Percentiles rank a stretch among this genome's conserved stretches.
These are phyloP conservation scores for Pleoardoris graminearum DNA, from an alignment of 2,329 filamentous ascomycete genomes.

Conservation along the genomic window DNA sequence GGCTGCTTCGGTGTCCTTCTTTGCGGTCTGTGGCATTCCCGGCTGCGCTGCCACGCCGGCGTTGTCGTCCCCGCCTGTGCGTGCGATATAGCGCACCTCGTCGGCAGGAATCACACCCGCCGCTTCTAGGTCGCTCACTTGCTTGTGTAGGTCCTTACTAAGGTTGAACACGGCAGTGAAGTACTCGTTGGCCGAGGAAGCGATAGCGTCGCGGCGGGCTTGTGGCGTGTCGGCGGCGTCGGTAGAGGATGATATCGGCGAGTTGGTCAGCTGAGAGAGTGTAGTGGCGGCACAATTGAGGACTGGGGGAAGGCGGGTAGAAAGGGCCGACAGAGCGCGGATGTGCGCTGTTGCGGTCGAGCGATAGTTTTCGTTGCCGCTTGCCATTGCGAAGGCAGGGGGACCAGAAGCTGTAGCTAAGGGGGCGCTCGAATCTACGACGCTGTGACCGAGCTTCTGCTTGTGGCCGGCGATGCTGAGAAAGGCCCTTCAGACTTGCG, in stretches of 20 bases:
- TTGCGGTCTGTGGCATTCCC: constrained; percentile 10
- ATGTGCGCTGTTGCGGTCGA: constrained; percentile 39
- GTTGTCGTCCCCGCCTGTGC: constrained; percentile 2
- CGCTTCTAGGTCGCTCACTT: constrained; percentile 37
- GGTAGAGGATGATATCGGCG: constrained; percentile 56
- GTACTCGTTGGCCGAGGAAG: constrained; percentile 66
- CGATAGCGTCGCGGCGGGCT: constrained; percentile 47
- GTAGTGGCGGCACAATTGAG: constrained; percentile 80
- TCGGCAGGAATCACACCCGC: constrained; percentile 39
- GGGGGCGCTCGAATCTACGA: background rate
- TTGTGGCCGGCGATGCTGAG: background rate
- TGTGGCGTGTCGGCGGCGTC: constrained; percentile 40
- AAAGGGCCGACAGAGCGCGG: constrained; percentile 35
- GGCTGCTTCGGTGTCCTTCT: constrained; percentile 26
- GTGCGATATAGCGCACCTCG: constrained; percentile 22
- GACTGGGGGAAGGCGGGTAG: constrained; percentile 42
- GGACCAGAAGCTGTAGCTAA: background rate
- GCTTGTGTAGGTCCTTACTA: constrained; percentile 28
- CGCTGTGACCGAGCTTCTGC: background rate
- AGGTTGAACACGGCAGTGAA: constrained; percentile 67
- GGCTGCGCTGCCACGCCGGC: background rate
- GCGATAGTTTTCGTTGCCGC: constrained; percentile 25
- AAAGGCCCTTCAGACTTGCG: no score
- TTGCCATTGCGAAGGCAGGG: constrained; percentile 2
- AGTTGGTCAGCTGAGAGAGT: constrained; percentile 63